These are phyloP conservation scores for Skeletonema potamos DNA, from an alignment of 108 stramenopile species.

Conservation along the genomic window DNA sequence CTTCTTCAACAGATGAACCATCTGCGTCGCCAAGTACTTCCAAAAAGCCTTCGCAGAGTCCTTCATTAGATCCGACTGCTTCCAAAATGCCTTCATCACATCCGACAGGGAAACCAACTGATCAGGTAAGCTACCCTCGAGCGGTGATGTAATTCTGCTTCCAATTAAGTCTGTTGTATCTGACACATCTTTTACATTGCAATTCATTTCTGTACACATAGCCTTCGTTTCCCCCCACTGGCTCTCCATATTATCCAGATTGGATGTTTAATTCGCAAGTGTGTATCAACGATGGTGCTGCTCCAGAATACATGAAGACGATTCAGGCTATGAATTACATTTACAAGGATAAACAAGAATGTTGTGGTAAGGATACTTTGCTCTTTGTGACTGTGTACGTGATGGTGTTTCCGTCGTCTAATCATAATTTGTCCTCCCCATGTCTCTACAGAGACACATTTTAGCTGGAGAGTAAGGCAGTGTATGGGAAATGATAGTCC, in stretches of 20 bases:
- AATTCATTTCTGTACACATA: neutral
- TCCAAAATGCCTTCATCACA: neutral
- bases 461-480: conserved; percentile 23
- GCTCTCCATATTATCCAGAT: conserved; percentile 29
- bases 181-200: neutral
- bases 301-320: conserved; percentile 27
- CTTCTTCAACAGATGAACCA: neutral
- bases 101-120: neutral
- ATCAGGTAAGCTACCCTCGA: neutral
- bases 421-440: neutral
- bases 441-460: conserved; percentile 1
- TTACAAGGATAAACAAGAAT: conserved; percentile 10
- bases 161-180: neutral
- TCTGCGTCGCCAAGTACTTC: neutral
- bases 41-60: neutral
- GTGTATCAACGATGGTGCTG: conserved; percentile 30
- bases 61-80: neutral
- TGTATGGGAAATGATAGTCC: conserved; percentile 25
- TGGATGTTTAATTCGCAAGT: conserved; percentile 19
- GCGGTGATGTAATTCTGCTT: neutral
- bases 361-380: neutral
- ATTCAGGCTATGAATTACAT: conserved; percentile 25
- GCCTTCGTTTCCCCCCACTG: conserved; percentile 33
- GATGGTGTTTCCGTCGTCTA: neutral
- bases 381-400: neutral